A percentile compares a stretch with the other conserved stretches of the same genome.
Evolutionary conservation across 805 yeast species (phyloP).

Genomic region (Myxozyma vanderwaltii): DNA sequence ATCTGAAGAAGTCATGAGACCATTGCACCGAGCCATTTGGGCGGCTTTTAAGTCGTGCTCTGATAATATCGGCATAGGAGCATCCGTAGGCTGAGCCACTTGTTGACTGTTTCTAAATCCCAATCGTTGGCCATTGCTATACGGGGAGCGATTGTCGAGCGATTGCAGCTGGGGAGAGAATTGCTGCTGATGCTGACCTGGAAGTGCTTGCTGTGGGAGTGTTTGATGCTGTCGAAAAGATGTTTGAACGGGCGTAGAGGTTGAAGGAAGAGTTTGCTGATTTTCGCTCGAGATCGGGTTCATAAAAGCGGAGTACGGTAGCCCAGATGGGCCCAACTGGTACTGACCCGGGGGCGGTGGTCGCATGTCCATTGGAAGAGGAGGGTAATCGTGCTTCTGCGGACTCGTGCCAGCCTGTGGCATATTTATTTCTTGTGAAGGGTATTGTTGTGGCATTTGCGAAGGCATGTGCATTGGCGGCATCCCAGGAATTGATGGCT

Average conservation of each 20-base stretch:
- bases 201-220: slow-evolving; percentile 35
- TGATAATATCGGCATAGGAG: neutral
- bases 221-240: slow-evolving; percentile 35
- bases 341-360: neutral
- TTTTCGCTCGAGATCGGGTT: neutral
- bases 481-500: slow-evolving; percentile 7
- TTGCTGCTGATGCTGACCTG: slow-evolving; percentile 34
- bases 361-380: neutral
- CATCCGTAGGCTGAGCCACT: no score
- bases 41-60: slow-evolving; percentile 43
- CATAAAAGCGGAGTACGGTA: neutral
- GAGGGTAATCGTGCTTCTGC: neutral
- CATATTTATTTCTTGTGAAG: slow-evolving; percentile 1
- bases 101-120: no score
- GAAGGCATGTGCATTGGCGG: neutral
- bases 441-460: neutral
- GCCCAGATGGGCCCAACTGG: neutral
- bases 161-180: slow-evolving; percentile 17
- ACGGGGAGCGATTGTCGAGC: neutral
- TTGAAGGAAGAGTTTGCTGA: neutral
- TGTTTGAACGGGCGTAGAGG: slow-evolving; percentile 4
- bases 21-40: slow-evolving; percentile 69
- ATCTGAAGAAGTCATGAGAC: slow-evolving; percentile 96
- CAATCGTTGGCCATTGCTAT: neutral
- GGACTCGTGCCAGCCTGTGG: neutral